These are phyloP conservation scores for Acer negundo DNA, from an alignment of 345 rosid genomes.

Conservation along the genomic window DNA sequence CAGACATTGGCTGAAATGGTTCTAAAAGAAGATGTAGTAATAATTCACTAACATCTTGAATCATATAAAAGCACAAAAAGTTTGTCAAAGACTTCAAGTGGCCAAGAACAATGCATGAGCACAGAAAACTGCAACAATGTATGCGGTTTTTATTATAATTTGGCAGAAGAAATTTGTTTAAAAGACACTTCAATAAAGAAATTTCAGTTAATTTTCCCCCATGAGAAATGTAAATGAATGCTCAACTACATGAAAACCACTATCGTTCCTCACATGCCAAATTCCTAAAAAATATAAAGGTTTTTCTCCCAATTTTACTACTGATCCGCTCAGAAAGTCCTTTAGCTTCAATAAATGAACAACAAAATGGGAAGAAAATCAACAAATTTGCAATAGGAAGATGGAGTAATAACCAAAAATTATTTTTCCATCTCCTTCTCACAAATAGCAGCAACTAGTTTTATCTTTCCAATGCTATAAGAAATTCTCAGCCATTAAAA, in stretches of 20 bases:
- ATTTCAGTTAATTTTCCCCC: not conserved
- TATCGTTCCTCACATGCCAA: not conserved
- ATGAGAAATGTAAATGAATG: not conserved
- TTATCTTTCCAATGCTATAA: not conserved
- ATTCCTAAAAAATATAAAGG: not conserved
- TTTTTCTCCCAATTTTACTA: not conserved
- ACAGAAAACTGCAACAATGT: not conserved
- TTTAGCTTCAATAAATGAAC: not conserved
- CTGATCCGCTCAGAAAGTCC: not conserved
- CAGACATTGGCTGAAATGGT: not conserved
- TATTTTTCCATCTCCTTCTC: not conserved
- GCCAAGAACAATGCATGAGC: conserved; percentile 3
- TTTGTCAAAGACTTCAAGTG: not conserved
- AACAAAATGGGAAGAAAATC: not conserved
- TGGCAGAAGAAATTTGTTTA: not conserved
- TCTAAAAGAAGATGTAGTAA: not conserved
- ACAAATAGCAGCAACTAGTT: not conserved
- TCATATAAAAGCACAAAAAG: not conserved
- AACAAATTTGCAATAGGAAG: not conserved
- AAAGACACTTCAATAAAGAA: not conserved
- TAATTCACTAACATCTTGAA: not conserved
- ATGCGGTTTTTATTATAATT: not conserved
- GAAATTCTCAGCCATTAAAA: not conserved
- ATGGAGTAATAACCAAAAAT: not conserved
- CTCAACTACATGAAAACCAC: not conserved